Base-by-base conservation (phyloP, 371 early-diverging fungal species). In the Mortierella polycephala region DNA sequence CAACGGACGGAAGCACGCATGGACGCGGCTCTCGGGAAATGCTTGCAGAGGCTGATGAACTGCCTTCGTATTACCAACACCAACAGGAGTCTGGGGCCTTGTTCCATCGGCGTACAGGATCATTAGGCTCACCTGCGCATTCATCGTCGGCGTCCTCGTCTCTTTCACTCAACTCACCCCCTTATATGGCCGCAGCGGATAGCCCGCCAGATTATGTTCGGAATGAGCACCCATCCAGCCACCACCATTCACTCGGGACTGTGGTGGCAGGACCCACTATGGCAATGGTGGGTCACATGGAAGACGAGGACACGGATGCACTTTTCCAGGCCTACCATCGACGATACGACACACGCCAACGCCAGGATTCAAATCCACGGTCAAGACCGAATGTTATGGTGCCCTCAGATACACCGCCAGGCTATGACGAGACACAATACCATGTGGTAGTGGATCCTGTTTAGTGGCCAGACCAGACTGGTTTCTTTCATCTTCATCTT, bases 171-270 rank as follows among this genome's bases (percentile, higher is more conserved):
- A 55, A 62, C 39, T 79, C 73, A 1, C 79, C 79, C 0, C 23
- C 49, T 14, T 62, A 54, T 10, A 21, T 54, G 9, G 45, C 56
- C 4, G 55, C 23, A 6, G 47, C 50, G 9, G 73, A 72, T 20
- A 79, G 73, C 50, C 79, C 79, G 30, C 79, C 79, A 5, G 79
- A 72, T 50, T 79, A 79, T 62, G 79, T 64, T 5, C 63, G 67
- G 21, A 55, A 62, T 16, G 75, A 69, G 41, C 11, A 40, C 13
- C 21, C 16, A 6, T 52, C 49, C 14, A n/a, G 61, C 14, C 46
- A 46, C 21, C 14, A 39, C 37, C 53, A 45, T 30, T 20, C 20
- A 4, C 18, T 55, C 5, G 52, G 39, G 4, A 59, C n/a, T n/a
- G 50, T 20, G n/a, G 45, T 44, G 49, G 3, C 60, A 18, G 57